Base-by-base conservation (phyloP, 73 alveolate species). In the Urostyla sp. region DNA sequence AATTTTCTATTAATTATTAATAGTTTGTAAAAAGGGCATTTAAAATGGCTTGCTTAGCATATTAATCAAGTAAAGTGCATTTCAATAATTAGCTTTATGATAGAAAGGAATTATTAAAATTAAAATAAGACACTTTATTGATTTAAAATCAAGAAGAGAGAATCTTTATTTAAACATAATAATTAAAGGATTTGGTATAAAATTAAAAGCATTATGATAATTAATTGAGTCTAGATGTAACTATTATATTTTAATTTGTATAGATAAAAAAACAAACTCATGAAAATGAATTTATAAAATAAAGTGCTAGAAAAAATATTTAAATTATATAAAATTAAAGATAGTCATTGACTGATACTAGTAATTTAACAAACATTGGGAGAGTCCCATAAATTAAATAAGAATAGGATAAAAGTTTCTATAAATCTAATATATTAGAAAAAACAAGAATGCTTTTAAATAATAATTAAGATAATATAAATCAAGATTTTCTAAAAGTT, bases 31-130 rank as follows among this genome's bases (percentile, higher is more conserved):
- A 43, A 1, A 63, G 44, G 27, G 79, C 79, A 3, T 63, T 63
- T 40, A 63, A 63, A 37, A 63, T 63, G 50, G 79, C 79, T 3
- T 63, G 79, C 44, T 40, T 63, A 32, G 79, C 79, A 21, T 63
- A 63, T 38, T 43, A 63, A 38, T 60, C 79, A 10, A 43, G 60
- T 23, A 63, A 63, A 40, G 79, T 63, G 4, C 1, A 35, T 7
- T 63, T 28, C 44, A 2, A n/a, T 11, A n/a, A 4, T 2, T 1
- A 63, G 20, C 24, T n/a, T 16, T 63, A 37, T 31, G 79, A 63
- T 5, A 34, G 79, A 34, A 63, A 24, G 26, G 79, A 63, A 1
- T 21, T 63, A 20, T 4, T 63, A 20, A 8, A 0, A 40, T 43
- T 21, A 30, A 36, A 63, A 23, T 46, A 50, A 50, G 61, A 50